Evolutionary conservation across 192 early-diverging fungal genomes (phyloP), one percentile per base, ranked within the genome.

Genomic region (Entomortierella beljakovae): DNA sequence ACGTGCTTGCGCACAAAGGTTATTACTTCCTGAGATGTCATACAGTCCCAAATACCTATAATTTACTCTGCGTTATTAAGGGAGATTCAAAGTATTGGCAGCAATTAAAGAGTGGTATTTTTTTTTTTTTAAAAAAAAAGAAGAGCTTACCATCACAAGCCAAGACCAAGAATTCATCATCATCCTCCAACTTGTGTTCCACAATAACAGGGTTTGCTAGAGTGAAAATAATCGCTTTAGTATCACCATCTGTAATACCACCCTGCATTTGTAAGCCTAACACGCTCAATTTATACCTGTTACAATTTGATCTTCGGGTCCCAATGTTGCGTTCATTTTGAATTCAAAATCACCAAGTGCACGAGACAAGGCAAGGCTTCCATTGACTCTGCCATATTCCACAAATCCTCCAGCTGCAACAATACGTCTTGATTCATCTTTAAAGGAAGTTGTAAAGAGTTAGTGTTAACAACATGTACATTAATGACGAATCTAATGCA

Each of bases 271-370:
- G n/a, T n/a, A n/a, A n/a, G n/a, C n/a, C n/a, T n/a, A n/a, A n/a
- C n/a, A n/a, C n/a, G n/a, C n/a, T n/a, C n/a, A n/a, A n/a, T n/a
- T n/a, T n/a, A n/a, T 71, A 84, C 88, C 83, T 31, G 97, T 99
- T 23, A 99, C 98, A 25, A 96, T 90, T 85, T 99, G 98, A 71
- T 94, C 81, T 74, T 98, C 95, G 68, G 91, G 77, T 28, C 91
- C 81, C 33, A 98, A 80, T 50, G 87, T 81, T 1, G 82, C 55
- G 80, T 95, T 96, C 80, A 93, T 88, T 86, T 99, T 99, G 84
- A 99, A 99, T 84, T 98, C 98, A 86, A 96, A 98, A 74, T 99
- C 98, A 40, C 98, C 98, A 64, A 99, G 87, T 1, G 98, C 98
- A 48, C 98, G 92, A 53, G 97, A 98, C 26, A 99, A 87, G 34